Base-by-base conservation (phyloP, 2,329 filamentous ascomycete genomes). In the Emericellopsis atlantica region DNA sequence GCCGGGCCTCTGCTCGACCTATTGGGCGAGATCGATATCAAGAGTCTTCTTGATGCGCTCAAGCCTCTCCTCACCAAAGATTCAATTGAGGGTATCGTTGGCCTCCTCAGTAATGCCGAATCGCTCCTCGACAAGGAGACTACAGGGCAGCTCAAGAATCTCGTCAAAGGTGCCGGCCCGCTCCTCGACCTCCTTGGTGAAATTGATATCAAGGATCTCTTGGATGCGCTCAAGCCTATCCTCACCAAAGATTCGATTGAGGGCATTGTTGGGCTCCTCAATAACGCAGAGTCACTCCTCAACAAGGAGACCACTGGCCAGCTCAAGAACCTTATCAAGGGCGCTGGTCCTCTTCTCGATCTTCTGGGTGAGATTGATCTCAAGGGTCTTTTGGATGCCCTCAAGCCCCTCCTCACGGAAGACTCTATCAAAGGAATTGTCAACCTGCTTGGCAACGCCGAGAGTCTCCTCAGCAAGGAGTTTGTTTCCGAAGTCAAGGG, bases 181-280 rank as follows among this genome's bases (percentile, higher is more conserved):
- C 41, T 61, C 3, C 50, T 65, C n/a, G 39, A 40, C 21, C 24
- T 37, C 4, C 46, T 64, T 2, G 51, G 51, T 36, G 54, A 57
- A 39, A 46, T 58, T 5, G 55, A 65, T 23, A 48, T 64, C 0
- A 44, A 54, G 38, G 52, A 51, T 3, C 42, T 64, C 1, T 39
- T 64, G 1, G 49, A 56, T 1, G 53, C 60, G 6, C 44, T 62
- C 5, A 48, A 49, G 9, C 62, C 63, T 11, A 46, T 66, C 2
- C 44, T 66, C 14, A 60, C 51, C 36, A 49, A 54, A 33, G 46
- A 61, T 11, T 57, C 61, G 29, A 49, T 62, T 0, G 48, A 52
- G 12, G 49, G 52, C 5, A 24, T 62, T 1, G 36, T 61, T 8
- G 57, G 57, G 1, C 42, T 61, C 3, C 50, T 65, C 16, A 34